Conservation (phyloP, 202 grass and related monocot genomes). For the Hordeum pubiflorum region DNA sequence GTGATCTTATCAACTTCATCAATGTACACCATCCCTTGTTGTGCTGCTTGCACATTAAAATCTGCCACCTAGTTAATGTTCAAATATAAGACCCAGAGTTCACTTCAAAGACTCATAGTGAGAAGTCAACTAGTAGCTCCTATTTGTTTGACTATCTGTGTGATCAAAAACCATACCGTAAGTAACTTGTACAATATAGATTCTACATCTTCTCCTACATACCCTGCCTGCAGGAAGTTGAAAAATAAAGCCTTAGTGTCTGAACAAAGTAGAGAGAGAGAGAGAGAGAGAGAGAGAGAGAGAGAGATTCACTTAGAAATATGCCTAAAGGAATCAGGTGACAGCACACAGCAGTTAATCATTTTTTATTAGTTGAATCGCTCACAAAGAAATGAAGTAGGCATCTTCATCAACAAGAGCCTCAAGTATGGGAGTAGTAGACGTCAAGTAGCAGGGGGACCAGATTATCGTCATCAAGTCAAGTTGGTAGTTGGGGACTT, state of each 20-base stretch:
- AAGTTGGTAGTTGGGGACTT: too few species aligned
- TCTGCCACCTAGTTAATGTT: constrained; percentile 74
- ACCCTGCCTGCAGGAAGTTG: constrained; percentile 71
- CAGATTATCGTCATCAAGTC: too few species aligned
- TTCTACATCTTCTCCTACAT: constrained; percentile 99
- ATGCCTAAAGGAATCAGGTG: background rate
- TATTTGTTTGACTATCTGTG: constrained; percentile 5
- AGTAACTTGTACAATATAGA: constrained; percentile 98
- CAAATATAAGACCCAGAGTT: constrained; percentile 24
- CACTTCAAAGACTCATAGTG: constrained; percentile 11
- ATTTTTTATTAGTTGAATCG: background rate
- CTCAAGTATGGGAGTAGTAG: too few species aligned
- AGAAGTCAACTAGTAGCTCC: background rate
- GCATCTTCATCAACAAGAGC: too few species aligned
- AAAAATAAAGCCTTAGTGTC: constrained; percentile 12
- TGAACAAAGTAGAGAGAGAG: background rate
- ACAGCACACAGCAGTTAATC: background rate
- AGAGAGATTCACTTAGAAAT: background rate
- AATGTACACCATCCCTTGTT: constrained; percentile 99
- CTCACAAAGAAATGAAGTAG: background rate
- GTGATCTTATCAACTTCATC: constrained; percentile 99
- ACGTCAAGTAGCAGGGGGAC: too few species aligned
- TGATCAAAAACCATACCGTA: constrained; percentile 45
- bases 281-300: background rate
- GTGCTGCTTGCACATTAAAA: constrained; percentile 99